Conservation (phyloP, 169 alveolate genomes). For the Neospora caninum region DNA sequence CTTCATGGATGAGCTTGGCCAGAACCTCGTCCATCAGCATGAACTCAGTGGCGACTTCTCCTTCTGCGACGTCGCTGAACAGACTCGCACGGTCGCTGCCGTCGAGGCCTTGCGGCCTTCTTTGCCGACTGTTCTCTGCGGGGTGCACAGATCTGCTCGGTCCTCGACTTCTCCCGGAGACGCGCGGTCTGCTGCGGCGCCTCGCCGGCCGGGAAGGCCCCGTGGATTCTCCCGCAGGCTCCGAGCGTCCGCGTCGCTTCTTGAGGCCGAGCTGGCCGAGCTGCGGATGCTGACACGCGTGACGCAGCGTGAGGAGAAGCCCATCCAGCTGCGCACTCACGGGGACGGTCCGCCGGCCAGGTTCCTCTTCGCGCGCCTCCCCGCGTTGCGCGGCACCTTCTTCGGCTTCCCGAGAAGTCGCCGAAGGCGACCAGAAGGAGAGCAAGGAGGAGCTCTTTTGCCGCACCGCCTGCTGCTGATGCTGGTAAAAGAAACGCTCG, state of each 20-base stretch:
- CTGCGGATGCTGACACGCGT: conserved; percentile 77
- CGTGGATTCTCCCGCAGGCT: too few species aligned
- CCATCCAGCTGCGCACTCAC: conserved; percentile 63
- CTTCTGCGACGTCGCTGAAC: not conserved
- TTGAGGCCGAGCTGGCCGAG: conserved; percentile 71
- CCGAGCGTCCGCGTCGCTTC: not conserved
- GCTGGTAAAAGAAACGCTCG: conserved; percentile 73
- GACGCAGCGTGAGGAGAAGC: conserved; percentile 70
- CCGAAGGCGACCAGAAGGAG: not conserved
- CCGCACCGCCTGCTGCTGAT: conserved; percentile 65
- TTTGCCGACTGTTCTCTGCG: not conserved
- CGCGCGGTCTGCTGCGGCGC: not conserved
- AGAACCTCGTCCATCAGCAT: conserved; percentile 66
- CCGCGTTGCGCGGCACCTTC: not conserved
- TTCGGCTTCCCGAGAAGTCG: not conserved
- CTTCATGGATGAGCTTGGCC: conserved; percentile 46
- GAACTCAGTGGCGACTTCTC: not conserved
- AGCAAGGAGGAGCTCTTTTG: not conserved
- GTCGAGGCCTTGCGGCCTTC: conserved; percentile 25
- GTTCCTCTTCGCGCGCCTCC: not conserved
- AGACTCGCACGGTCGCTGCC: not conserved
- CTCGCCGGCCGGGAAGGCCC: not conserved
- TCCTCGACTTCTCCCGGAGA: not conserved
- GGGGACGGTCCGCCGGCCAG: not conserved
- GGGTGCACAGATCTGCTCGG: not conserved